Evolutionary conservation across 495 filamentous ascomycete genomes (phyloP).

Genomic region (Penicillium mononematosum): DNA sequence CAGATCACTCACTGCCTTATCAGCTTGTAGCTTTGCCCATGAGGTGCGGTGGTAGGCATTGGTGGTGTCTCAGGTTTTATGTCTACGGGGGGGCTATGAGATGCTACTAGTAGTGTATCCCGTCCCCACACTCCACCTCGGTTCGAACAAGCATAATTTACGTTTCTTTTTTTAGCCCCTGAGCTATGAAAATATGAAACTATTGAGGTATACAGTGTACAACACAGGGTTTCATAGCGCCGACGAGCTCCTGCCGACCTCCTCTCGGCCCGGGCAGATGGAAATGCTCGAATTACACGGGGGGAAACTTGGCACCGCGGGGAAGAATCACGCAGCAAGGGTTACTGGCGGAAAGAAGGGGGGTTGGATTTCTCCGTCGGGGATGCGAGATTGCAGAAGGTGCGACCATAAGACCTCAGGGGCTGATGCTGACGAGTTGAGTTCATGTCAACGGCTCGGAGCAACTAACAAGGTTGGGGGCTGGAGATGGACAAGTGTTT

Average conservation of each 20-base stretch:
- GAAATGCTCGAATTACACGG: conserved; percentile 8
- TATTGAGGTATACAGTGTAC: background rate
- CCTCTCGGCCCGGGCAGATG: conserved; percentile 5
- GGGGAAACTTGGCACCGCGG: conserved; percentile 16
- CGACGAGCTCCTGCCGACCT: background rate
- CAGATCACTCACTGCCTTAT: conserved; percentile 5
- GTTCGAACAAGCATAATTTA: background rate
- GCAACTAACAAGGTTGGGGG: too few species aligned
- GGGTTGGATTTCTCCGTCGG: conserved; percentile 21
- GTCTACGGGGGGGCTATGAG: background rate
- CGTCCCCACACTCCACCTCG: background rate
- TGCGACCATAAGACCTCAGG: background rate
- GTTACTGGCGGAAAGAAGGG: conserved; percentile 17
- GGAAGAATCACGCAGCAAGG: conserved; percentile 7
- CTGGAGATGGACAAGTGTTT: background rate
- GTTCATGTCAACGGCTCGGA: background rate
- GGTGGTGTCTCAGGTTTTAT: background rate
- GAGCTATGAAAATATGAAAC: background rate
- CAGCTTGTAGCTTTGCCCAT: background rate
- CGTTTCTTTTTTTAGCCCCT: background rate
- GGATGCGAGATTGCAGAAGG: background rate
- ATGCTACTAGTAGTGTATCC: background rate
- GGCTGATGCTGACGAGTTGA: conserved; percentile 10
- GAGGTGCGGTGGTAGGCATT: conserved; percentile 1
- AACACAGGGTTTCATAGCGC: background rate